Conservation (phyloP, 495 filamentous ascomycete genomes). For the Neurospora intermedia region DNA sequence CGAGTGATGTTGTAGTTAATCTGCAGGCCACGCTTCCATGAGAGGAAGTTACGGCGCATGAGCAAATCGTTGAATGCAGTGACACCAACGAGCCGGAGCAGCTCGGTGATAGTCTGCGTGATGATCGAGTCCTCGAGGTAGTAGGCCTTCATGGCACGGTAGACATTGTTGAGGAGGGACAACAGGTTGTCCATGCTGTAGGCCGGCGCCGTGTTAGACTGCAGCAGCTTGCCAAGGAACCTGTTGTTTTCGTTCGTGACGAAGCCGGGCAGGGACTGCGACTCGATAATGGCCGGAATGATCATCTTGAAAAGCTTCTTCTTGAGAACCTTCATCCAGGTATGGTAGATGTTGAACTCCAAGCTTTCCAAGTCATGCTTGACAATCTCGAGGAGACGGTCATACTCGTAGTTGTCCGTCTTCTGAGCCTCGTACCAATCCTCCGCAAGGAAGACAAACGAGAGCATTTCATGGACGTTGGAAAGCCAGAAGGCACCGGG, state of each 20-base stretch:
- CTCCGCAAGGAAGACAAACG: slow-evolving; percentile 97
- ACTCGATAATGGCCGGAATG: slow-evolving; percentile 97
- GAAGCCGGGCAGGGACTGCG: slow-evolving; percentile 94
- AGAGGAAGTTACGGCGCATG: slow-evolving; percentile 96
- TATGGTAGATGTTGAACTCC: slow-evolving; percentile 99
- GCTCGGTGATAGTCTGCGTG: slow-evolving; percentile 87
- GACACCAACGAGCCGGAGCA: slow-evolving; percentile 87
- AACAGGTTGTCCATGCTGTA: slow-evolving; percentile 99
- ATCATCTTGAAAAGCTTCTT: slow-evolving; percentile 99
- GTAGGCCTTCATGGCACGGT: slow-evolving; percentile 96
- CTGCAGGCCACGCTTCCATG: slow-evolving; percentile 97
- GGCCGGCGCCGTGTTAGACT: slow-evolving; percentile 74
- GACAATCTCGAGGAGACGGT: slow-evolving; percentile 93
- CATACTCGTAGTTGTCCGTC: slow-evolving; percentile 98
- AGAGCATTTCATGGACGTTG: slow-evolving; percentile 99
- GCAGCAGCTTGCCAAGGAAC: slow-evolving; percentile 93
- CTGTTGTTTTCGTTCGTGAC: slow-evolving; percentile 96
- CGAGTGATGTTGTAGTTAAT: slow-evolving; percentile 99
- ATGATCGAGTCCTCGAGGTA: slow-evolving; percentile 94
- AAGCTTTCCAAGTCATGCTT: slow-evolving; percentile 98
- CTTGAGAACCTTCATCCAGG: slow-evolving; percentile 99
- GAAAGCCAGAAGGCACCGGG: slow-evolving; percentile 98
- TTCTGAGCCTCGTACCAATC: slow-evolving; percentile 99
- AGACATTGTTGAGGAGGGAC: slow-evolving; percentile 91
- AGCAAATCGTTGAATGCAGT: slow-evolving; percentile 98